Conservation (phyloP, 2,329 filamentous ascomycete genomes). For the Cladosporium sp. region DNA sequence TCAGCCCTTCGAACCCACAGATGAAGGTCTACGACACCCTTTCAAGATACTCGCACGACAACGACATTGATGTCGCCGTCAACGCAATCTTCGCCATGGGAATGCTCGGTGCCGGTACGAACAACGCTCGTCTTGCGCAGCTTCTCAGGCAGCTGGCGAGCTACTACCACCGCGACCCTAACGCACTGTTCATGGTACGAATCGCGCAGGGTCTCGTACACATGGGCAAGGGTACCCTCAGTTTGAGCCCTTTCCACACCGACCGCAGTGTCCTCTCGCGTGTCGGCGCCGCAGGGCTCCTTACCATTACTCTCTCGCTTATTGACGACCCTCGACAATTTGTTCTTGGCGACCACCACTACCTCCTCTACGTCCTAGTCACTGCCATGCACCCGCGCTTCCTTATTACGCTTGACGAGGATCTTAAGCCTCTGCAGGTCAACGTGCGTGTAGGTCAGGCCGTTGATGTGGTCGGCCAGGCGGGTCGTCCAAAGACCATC, state of each 20-base stretch:
- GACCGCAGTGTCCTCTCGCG: constrained; percentile 92
- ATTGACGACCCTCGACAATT: constrained; percentile 86
- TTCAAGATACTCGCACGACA: constrained; percentile 96
- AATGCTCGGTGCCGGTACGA: constrained; percentile 90
- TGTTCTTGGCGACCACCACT: constrained; percentile 67
- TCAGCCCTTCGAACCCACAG: constrained; percentile 96
- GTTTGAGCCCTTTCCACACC: constrained; percentile 97
- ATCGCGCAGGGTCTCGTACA: constrained; percentile 96
- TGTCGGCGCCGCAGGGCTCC: constrained; percentile 80
- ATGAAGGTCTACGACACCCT: constrained; percentile 99
- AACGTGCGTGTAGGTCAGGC: constrained; percentile 97
- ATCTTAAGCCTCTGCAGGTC: constrained; percentile 86
- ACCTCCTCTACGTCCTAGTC: constrained; percentile 94
- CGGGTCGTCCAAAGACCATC: constrained; percentile 95
- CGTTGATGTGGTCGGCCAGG: constrained; percentile 95
- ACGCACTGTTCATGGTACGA: constrained; percentile 97
- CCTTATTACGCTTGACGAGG: constrained; percentile 91
- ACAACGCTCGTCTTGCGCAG: constrained; percentile 94
- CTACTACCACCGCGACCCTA: constrained; percentile 96
- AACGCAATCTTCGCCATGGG: constrained; percentile 99
- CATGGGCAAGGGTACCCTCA: constrained; percentile 98
- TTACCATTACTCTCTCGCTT: constrained; percentile 85
- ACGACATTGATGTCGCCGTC: constrained; percentile 94
- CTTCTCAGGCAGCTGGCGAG: constrained; percentile 88
- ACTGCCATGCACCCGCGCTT: constrained; percentile 96